These are phyloP conservation scores for Peterozyma toletana DNA, from an alignment of 805 yeast genomes.

Conservation along the genomic window DNA sequence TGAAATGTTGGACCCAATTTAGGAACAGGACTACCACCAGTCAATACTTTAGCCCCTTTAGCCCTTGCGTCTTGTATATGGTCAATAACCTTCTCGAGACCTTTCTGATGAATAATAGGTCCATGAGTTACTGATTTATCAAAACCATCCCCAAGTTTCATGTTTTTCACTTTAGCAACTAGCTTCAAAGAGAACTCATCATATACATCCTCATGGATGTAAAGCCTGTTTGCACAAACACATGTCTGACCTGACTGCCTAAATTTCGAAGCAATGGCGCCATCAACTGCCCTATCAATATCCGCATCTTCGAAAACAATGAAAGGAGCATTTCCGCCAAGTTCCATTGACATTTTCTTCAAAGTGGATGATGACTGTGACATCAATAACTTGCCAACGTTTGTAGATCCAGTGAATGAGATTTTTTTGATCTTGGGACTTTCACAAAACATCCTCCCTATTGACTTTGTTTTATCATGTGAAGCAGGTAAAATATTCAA, in stretches of 20 bases:
- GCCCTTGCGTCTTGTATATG: slow-evolving; percentile 62
- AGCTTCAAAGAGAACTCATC: slow-evolving; percentile 50
- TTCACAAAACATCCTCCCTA: slow-evolving; percentile 54
- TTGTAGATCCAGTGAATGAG: slow-evolving; percentile 76
- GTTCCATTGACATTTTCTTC: slow-evolving; percentile 66
- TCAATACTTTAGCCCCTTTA: slow-evolving; percentile 58
- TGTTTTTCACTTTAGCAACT: slow-evolving; percentile 32
- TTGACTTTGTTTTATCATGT: slow-evolving; percentile 8
- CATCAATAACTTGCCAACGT: slow-evolving; percentile 64
- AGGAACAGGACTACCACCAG: slow-evolving; percentile 44
- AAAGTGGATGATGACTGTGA: slow-evolving; percentile 52
- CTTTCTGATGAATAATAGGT: slow-evolving; percentile 60
- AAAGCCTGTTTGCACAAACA: slow-evolving; percentile 71
- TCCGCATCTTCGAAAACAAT: slow-evolving; percentile 71
- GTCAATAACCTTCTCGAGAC: slow-evolving; percentile 50
- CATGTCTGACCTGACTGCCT: slow-evolving; percentile 80
- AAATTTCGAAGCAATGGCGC: slow-evolving; percentile 60
- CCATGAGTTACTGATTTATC: slow-evolving; percentile 61
- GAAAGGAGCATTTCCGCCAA: slow-evolving; percentile 80
- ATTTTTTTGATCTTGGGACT: slow-evolving; percentile 51
- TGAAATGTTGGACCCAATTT: slow-evolving; percentile 59
- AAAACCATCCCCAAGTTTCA: slow-evolving; percentile 59
- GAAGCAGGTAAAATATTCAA: slow-evolving; percentile 40
- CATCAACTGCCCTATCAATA: slow-evolving; percentile 58
- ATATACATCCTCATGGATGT: slow-evolving; percentile 55